Conservation (phyloP, 1,139 yeast species). For the Pichia norvegensis region DNA sequence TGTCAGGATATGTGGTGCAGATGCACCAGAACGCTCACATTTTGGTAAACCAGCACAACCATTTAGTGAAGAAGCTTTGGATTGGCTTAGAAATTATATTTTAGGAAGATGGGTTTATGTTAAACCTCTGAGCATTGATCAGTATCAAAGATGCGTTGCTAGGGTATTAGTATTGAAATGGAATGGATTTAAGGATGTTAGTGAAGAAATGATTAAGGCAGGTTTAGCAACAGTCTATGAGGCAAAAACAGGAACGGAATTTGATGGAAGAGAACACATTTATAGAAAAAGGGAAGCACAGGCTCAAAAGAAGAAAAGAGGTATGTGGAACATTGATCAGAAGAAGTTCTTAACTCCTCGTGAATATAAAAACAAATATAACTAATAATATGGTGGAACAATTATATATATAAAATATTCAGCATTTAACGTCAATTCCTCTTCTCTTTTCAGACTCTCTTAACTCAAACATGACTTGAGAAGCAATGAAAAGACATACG, state of each 20-base stretch:
- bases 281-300: constrained; percentile 51
- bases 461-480: constrained; percentile 90
- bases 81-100: constrained; percentile 62
- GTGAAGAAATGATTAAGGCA: constrained; percentile 73
- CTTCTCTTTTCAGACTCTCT: constrained; percentile 78
- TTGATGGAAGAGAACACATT: constrained; percentile 61
- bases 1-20: constrained; percentile 87
- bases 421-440: constrained; percentile 62
- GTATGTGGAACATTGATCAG: constrained; percentile 59
- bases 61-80: constrained; percentile 71
- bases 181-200: constrained; percentile 69
- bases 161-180: constrained; percentile 69
- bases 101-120: constrained; percentile 62
- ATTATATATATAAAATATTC: not conserved
- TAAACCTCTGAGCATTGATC: constrained; percentile 76
- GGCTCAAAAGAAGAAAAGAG: constrained; percentile 52
- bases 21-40: constrained; percentile 95
- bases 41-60: constrained; percentile 95
- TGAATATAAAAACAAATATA: constrained; percentile 50
- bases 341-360: constrained; percentile 65
- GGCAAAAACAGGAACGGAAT: constrained; percentile 73
- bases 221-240: constrained; percentile 90
- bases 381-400: not conserved
- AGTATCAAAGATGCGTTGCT: constrained; percentile 83
- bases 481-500: constrained; percentile 66